phyloP scores from a whole-genome alignment of 768 basidiomycete species.

The Pilatotrama ljubarskyi region DNA sequence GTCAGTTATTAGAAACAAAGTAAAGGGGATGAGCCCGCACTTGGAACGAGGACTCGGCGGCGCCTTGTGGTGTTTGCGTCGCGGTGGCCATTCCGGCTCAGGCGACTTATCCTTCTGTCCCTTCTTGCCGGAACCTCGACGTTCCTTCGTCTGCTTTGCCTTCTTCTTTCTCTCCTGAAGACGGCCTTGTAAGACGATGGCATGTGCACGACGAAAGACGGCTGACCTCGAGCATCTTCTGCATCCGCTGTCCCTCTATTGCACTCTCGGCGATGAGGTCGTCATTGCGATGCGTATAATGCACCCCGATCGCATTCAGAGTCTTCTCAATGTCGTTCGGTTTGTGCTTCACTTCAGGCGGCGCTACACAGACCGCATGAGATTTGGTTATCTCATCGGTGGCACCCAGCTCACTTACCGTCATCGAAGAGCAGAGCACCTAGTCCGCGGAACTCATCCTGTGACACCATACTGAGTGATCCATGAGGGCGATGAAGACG shows the following conservation, averaged over 20 bases:
- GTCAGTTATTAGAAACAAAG: background rate
- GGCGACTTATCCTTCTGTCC: slow-evolving; percentile 30
- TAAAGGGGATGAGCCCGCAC: slow-evolving; percentile 35
- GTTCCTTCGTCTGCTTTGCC: slow-evolving; percentile 21
- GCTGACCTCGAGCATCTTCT: slow-evolving; percentile 55
- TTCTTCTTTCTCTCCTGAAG: slow-evolving; percentile 27
- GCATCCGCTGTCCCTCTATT: slow-evolving; percentile 65
- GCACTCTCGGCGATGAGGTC: slow-evolving; percentile 65
- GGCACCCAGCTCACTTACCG: slow-evolving; percentile 37
- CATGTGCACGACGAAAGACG: background rate
- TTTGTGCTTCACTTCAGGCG: slow-evolving; percentile 36
- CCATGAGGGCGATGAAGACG: background rate
- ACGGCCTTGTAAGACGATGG: too few relatives aligned
- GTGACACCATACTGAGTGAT: background rate
- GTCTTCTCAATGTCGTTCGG: slow-evolving; percentile 54
- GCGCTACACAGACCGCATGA: slow-evolving; percentile 30
- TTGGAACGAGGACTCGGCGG: slow-evolving; percentile 49
- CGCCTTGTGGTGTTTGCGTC: slow-evolving; percentile 54
- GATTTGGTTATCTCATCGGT: background rate
- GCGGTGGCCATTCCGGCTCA: slow-evolving; percentile 63
- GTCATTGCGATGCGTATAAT: slow-evolving; percentile 76
- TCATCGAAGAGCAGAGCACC: slow-evolving; percentile 73
- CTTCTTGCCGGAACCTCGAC: slow-evolving; percentile 13
- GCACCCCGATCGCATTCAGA: slow-evolving; percentile 60
- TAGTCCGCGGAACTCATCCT: slow-evolving; percentile 61